Conservation (phyloP, 495 filamentous ascomycete genomes). For the Annulohypoxylon nitens region DNA sequence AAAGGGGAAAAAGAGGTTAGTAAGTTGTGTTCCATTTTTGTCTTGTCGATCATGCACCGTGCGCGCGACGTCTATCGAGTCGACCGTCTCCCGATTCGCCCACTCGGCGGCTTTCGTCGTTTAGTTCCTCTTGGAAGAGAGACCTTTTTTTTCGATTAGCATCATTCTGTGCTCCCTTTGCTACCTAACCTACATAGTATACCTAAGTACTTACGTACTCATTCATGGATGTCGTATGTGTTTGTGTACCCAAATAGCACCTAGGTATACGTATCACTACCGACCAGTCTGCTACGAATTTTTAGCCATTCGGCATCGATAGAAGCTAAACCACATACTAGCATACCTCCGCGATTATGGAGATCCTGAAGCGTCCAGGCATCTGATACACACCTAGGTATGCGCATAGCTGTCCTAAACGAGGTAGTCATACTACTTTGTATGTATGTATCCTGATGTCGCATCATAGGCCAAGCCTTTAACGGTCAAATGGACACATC, state of each 20-base stretch:
- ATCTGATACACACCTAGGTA: constrained; percentile 11
- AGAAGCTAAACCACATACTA: constrained; percentile 1
- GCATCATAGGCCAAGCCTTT: constrained; percentile 30
- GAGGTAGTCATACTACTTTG: constrained; percentile 9
- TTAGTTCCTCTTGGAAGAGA: constrained; percentile 7
- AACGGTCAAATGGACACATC: constrained; percentile 23
- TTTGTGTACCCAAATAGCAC: neutral
- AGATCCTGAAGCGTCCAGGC: neutral
- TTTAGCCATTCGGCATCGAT: constrained; percentile 14
- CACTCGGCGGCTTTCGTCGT: constrained; percentile 11
- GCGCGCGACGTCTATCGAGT: constrained; percentile 25
- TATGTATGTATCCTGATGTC: constrained; percentile 11
- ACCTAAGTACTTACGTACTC: neutral
- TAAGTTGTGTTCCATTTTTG: constrained; percentile 33
- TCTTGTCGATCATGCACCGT: constrained; percentile 40
- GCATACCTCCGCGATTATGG: neutral
- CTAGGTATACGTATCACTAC: constrained; percentile 2
- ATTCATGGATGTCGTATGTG: neutral
- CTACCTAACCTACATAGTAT: neutral
- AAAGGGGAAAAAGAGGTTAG: constrained; percentile 38
- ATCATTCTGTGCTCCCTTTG: constrained; percentile 9
- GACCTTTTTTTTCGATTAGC: constrained; percentile 8
- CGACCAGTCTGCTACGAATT: constrained; percentile 17
- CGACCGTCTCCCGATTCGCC: constrained; percentile 35
- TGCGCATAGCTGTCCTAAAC: constrained; percentile 9